These are phyloP conservation scores for Chalciporus pseudorubinellus DNA, from an alignment of 768 basidiomycete species.

Conservation along the genomic window DNA sequence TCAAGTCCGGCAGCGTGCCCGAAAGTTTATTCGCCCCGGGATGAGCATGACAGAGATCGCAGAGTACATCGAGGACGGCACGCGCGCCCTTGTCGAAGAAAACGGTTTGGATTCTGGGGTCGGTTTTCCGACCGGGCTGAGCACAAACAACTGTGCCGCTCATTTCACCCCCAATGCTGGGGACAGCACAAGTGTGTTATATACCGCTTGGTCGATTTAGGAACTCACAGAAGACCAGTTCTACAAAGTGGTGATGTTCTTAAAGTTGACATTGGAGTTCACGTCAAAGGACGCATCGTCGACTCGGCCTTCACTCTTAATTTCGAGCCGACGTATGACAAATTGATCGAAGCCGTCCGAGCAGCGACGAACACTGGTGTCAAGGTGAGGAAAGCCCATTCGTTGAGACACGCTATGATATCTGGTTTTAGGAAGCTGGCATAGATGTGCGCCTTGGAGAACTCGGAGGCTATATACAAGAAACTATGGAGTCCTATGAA, in stretches of 20 bases:
- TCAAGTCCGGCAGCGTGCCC: constrained; percentile 80
- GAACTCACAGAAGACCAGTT: constrained; percentile 46
- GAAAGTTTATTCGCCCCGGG: constrained; percentile 83
- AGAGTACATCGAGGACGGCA: constrained; percentile 89
- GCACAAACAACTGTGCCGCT: constrained; percentile 91
- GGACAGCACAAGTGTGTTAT: constrained; percentile 68
- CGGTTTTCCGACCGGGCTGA: constrained; percentile 96
- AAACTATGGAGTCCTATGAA: constrained; percentile 99
- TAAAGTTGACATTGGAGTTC: constrained; percentile 97
- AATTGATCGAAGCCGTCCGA: constrained; percentile 84
- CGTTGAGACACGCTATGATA: not conserved
- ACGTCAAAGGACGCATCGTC: constrained; percentile 91
- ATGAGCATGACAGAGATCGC: constrained; percentile 95
- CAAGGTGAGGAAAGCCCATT: constrained; percentile 47
- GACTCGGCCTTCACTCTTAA: constrained; percentile 96
- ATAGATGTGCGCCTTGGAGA: constrained; percentile 95
- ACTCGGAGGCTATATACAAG: constrained; percentile 88
- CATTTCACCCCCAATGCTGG: constrained; percentile 96
- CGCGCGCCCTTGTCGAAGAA: constrained; percentile 89
- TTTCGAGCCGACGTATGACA: constrained; percentile 88
- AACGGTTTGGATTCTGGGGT: constrained; percentile 81
- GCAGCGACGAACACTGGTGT: constrained; percentile 94
- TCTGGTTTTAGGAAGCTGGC: constrained; percentile 73
- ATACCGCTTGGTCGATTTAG: not conserved
- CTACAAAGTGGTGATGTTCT: constrained; percentile 82